phyloP scores from a whole-genome alignment of 2,329 filamentous ascomycete species.

The Colletotrichum truncatum region DNA sequence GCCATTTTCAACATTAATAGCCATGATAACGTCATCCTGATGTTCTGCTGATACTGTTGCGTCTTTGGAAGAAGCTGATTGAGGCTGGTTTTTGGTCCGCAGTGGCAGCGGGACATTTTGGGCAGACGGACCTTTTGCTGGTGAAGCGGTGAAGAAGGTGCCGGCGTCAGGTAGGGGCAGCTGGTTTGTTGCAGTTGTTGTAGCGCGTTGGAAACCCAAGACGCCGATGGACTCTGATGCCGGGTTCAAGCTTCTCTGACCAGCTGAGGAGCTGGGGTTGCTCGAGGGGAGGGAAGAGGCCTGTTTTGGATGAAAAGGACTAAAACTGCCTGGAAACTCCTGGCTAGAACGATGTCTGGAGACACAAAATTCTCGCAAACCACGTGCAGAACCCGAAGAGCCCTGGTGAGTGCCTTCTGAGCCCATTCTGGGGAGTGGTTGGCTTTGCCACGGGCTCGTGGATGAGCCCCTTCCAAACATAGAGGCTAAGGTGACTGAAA shows the following conservation, averaged over 20 bases:
- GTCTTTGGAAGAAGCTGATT: neutral
- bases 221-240: neutral
- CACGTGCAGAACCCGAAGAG: too few relatives aligned
- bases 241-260: neutral
- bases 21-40: conserved; percentile 75
- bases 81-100: neutral
- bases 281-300: too few relatives aligned
- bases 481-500: too few relatives aligned
- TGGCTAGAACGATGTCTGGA: too few relatives aligned
- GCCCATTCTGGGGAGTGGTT: too few relatives aligned
- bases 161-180: neutral
- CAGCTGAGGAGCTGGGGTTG: too few relatives aligned
- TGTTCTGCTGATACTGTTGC: neutral
- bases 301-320: too few relatives aligned
- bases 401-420: too few relatives aligned
- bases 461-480: too few relatives aligned
- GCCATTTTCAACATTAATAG: conserved; percentile 77
- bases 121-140: neutral
- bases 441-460: too few relatives aligned
- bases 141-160: neutral
- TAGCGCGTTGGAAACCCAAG: neutral
- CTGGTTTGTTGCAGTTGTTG: neutral
- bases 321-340: too few relatives aligned
- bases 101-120: neutral
- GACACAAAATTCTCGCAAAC: too few relatives aligned